Percentiles rank a stretch among this genome's conserved stretches.
phyloP scores from a whole-genome alignment of 1,284 basidiomycete genomes.

The Microbotryomycetes sp. region DNA sequence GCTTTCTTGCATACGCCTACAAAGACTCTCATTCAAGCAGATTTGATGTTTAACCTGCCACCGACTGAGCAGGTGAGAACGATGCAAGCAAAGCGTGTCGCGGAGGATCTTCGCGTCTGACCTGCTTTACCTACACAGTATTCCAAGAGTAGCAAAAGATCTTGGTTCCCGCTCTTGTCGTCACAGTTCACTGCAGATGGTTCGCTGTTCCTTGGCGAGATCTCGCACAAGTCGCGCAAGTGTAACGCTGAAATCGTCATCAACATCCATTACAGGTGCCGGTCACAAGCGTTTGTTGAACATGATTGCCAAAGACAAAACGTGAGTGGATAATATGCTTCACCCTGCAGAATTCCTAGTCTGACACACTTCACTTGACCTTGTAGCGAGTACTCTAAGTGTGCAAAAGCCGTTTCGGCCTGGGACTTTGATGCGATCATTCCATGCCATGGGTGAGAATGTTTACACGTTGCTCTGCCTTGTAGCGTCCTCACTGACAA shows the following conservation, averaged over 20 bases:
- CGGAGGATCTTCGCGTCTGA: slow-evolving; percentile 39
- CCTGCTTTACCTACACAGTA: slow-evolving; percentile 34
- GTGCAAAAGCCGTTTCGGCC: slow-evolving; percentile 60
- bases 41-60: slow-evolving; percentile 85
- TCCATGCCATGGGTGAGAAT: slow-evolving; percentile 76
- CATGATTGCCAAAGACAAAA: slow-evolving; percentile 53
- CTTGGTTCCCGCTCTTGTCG: slow-evolving; percentile 49
- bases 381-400: slow-evolving; percentile 63
- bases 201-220: not conserved
- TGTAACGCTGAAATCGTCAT: too few relatives aligned
- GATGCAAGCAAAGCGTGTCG: slow-evolving; percentile 42
- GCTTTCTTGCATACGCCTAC: slow-evolving; percentile 76
- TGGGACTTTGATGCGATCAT: slow-evolving; percentile 82
- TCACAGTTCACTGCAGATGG: slow-evolving; percentile 51
- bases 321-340: slow-evolving; percentile 46
- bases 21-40: slow-evolving; percentile 75
- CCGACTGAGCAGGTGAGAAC: slow-evolving; percentile 68
- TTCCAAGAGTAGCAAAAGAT: slow-evolving; percentile 51
- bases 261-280: not conserved
- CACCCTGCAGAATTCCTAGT: too few relatives aligned
- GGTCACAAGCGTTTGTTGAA: slow-evolving; percentile 52
- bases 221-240: not conserved
- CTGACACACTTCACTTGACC: not conserved
- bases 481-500: slow-evolving; percentile 11
- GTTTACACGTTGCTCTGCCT: not conserved